Conservation (phyloP, 164 flowering plant genomes). For the Piper longum region DNA sequence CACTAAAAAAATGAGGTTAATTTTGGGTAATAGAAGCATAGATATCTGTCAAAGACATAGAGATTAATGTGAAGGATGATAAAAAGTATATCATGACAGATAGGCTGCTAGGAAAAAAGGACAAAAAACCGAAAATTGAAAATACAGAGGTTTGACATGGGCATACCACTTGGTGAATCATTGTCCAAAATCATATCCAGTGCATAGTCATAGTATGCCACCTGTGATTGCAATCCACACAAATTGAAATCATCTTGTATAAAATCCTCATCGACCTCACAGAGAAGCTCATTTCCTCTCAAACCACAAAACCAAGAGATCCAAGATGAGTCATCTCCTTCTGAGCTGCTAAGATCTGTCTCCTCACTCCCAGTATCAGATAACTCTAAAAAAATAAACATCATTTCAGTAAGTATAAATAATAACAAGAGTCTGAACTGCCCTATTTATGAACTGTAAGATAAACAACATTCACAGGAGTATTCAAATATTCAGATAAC, state of each 20-base stretch:
- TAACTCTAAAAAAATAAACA: slow-evolving; percentile 25
- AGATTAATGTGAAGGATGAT: too few relatives aligned
- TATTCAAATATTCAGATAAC: background rate
- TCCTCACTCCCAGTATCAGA: slow-evolving; percentile 84
- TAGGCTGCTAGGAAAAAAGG: too few relatives aligned
- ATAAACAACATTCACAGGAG: background rate
- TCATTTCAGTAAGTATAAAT: too few relatives aligned
- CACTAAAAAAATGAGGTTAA: too few relatives aligned
- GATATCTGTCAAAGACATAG: too few relatives aligned
- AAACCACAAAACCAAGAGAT: slow-evolving; percentile 91
- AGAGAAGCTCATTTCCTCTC: slow-evolving; percentile 87
- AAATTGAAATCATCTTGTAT: slow-evolving; percentile 91
- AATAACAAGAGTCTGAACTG: too few relatives aligned
- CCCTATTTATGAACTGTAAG: too few relatives aligned
- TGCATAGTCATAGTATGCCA: slow-evolving; percentile 85
- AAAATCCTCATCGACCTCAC: slow-evolving; percentile 94
- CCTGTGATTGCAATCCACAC: slow-evolving; percentile 75
- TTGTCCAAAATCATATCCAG: slow-evolving; percentile 83
- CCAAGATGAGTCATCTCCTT: slow-evolving; percentile 90
- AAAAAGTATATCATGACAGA: too few relatives aligned
- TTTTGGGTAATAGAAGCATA: too few relatives aligned
- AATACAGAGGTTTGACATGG: too few relatives aligned
- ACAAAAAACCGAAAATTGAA: too few relatives aligned
- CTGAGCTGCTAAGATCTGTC: slow-evolving; percentile 87
- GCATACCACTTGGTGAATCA: slow-evolving; percentile 81